These are phyloP conservation scores for Hyaloscypha hepaticicola DNA, from an alignment of 495 filamentous ascomycete genomes.

Conservation along the genomic window DNA sequence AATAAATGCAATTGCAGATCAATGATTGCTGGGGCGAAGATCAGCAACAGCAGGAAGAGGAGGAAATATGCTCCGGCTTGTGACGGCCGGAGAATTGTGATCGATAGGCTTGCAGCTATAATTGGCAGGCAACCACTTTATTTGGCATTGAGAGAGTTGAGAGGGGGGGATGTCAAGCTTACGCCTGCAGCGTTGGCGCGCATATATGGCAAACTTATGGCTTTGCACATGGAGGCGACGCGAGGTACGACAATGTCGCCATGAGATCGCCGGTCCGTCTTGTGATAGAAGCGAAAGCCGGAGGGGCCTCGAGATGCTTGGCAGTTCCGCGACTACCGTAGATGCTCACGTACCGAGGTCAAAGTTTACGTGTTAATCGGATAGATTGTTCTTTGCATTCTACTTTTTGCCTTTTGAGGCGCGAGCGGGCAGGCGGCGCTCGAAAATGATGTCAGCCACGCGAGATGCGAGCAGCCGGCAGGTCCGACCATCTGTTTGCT, in stretches of 20 bases:
- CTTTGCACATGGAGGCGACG: no score
- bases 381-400: background rate
- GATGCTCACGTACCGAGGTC: no score
- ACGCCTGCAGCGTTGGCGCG: no score
- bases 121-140: no score
- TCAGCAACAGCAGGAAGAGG: background rate
- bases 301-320: background rate
- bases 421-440: background rate
- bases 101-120: background rate
- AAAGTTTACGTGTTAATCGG: no score
- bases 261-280: background rate
- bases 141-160: no score
- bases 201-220: no score
- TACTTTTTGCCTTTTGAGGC: background rate
- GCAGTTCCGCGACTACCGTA: background rate
- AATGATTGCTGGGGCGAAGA: background rate
- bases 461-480: no score
- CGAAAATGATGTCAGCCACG: background rate
- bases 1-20: background rate
- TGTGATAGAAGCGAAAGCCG: background rate
- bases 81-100: background rate
- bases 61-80: background rate
- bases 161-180: no score
- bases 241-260: no score
- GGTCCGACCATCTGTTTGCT: no score